Conservation (phyloP, 768 basidiomycete genomes). For the Tylopilus subfusipes region DNA sequence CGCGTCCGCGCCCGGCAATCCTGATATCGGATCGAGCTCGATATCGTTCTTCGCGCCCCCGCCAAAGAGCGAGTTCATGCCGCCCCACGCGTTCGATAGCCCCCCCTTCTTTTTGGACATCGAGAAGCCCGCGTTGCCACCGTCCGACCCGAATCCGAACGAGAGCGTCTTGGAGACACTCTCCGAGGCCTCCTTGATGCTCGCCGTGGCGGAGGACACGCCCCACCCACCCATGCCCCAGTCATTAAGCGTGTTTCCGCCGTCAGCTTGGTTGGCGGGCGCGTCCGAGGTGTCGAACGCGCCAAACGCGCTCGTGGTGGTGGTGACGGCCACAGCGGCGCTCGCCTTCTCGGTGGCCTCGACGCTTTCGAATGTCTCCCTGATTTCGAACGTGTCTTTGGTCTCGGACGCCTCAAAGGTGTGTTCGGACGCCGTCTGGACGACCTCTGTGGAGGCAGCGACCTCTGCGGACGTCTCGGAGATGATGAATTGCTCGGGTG, state of each 20-base stretch:
- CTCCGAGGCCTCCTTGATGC: background rate
- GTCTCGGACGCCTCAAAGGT: constrained; percentile 4
- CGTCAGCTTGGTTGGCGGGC: background rate
- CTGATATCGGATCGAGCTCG: background rate
- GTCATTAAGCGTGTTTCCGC: background rate
- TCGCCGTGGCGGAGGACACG: background rate
- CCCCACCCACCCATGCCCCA: constrained; percentile 6
- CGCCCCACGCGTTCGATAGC: background rate
- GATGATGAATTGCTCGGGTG: constrained; percentile 17
- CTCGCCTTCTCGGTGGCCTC: background rate
- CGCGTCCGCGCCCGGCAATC: background rate
- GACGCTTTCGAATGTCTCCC: constrained; percentile 4
- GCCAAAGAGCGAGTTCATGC: constrained; percentile 1
- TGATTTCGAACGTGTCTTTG: background rate
- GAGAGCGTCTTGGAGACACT: background rate
- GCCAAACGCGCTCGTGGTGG: background rate
- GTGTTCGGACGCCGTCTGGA: constrained; percentile 8
- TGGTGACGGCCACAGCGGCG: background rate
- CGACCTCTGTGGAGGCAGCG: background rate
- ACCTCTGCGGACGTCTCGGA: constrained; percentile 2
- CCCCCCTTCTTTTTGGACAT: background rate
- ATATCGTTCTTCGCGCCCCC: background rate
- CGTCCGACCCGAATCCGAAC: constrained; percentile 2
- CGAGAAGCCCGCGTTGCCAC: background rate
- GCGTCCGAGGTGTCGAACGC: background rate